Evolutionary conservation across 208 protist genomes (phyloP), one percentile per base, ranked within the genome.

Genomic region (Trypanosomatidae sp.): DNA sequence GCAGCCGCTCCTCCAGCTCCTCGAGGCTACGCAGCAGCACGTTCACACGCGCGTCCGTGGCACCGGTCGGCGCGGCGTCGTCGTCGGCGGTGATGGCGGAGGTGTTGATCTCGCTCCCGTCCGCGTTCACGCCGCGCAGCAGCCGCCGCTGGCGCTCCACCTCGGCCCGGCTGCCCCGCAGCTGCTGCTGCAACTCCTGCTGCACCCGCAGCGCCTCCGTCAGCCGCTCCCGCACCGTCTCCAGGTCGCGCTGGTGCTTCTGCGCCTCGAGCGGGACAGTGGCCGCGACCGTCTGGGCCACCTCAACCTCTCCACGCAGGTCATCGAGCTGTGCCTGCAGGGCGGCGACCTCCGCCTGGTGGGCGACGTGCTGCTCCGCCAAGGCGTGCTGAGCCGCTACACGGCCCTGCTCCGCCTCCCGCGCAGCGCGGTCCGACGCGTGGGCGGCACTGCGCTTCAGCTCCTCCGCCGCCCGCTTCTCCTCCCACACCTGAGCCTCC

Each of bases 241-340:
- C 75, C 17, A 90, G 70, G 64, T 90, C 80, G 43, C 74, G 73
- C 66, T 90, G 71, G 49, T 79, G 80, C 47, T 68, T 71, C 50
- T 88, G 75, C 15, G 59, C 79, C 71, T 83, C 79, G 39, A 81
- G 77, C 9, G 79, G 82, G 22, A 85, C 67, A 25, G 84, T 83
- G 15, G 88, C 85, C n/a, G 85, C 88, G 28, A 88, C 70, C 39
- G 88, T 82, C 70, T 88, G 80, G 10, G 76, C 77, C 15, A 75
- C 82, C 53, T 87, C 76, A 50, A 92, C 69, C 71, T 85, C 80
- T 0, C 47, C 25, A 13, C 76, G 79, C 55, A 83, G 64, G 1
- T 80, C 74, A 39, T 80, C 79, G 58, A 81, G 62, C 64, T 84
- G 69, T 33, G 43, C 36, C 28, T 79, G 75, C n/a, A 83, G 55